phyloP scores from a whole-genome alignment of 2,329 filamentous ascomycete genomes.

The Pseudopithomyces chartarum region DNA sequence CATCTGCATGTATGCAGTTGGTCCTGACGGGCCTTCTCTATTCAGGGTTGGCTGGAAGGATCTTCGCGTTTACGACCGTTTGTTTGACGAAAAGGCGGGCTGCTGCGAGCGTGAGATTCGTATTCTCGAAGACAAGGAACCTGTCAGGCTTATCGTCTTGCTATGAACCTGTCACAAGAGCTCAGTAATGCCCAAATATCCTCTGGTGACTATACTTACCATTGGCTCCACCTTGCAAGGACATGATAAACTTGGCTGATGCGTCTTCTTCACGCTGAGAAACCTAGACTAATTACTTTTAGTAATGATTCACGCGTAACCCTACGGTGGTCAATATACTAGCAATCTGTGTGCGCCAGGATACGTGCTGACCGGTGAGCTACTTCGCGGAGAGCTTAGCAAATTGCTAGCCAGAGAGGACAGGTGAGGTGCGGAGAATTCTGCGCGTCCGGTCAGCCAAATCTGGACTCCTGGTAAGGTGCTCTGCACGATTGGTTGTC shows the following conservation, averaged over 20 bases:
- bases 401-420: slow-evolving; percentile 4
- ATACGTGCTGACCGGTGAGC: slow-evolving; percentile 28
- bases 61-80: not conserved
- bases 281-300: slow-evolving; percentile 14
- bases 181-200: not conserved
- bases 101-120: not conserved
- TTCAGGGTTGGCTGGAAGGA: not conserved
- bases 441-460: slow-evolving; percentile 26
- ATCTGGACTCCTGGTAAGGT: slow-evolving; percentile 6
- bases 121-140: not conserved
- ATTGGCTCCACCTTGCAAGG: not conserved
- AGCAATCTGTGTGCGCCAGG: slow-evolving; percentile 14
- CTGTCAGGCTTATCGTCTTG: not conserved
- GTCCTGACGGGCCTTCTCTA: not conserved
- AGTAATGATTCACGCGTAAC: slow-evolving; percentile 25
- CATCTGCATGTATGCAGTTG: not conserved
- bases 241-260: not conserved
- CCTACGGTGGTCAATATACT: slow-evolving; percentile 11
- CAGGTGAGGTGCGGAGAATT: slow-evolving; percentile 10
- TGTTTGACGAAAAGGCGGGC: not conserved
- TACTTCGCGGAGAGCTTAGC: not conserved
- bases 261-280: slow-evolving; percentile 6
- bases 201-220: not conserved
- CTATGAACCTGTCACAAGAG: not conserved
- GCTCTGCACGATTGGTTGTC: slow-evolving; percentile 17